These are phyloP conservation scores for Colletotrichum liaoningense DNA, from an alignment of 2,329 filamentous ascomycete genomes.

Conservation along the genomic window DNA sequence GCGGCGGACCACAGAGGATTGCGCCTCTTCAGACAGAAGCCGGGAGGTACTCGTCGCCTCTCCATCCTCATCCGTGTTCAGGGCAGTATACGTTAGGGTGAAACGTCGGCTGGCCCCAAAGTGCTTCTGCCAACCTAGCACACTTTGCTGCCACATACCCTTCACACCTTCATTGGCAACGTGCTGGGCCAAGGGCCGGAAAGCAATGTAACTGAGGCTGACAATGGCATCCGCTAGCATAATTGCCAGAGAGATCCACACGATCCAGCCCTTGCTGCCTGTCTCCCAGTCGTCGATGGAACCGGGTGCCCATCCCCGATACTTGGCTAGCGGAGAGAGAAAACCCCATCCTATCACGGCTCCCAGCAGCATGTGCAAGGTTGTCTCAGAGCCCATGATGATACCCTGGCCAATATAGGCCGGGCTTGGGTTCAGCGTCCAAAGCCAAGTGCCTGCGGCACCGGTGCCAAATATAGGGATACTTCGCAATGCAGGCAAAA, in stretches of 20 bases:
- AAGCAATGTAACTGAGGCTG: constrained; percentile 82
- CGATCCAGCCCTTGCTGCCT: constrained; percentile 98
- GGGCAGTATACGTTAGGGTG: constrained; percentile 17
- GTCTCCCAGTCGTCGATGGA: constrained; percentile 88
- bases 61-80: constrained; percentile 16
- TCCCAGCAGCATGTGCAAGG: constrained; percentile 93
- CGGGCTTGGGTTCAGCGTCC: constrained; percentile 96
- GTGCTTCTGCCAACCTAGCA: neutral
- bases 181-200: constrained; percentile 63
- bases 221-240: constrained; percentile 96
- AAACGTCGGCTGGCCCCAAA: neutral
- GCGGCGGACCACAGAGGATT: neutral
- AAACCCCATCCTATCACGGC: constrained; percentile 91
- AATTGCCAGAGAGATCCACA: constrained; percentile 95
- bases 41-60: constrained; percentile 15
- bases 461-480: constrained; percentile 86
- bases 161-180: neutral
- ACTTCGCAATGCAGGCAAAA: constrained; percentile 84
- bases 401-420: constrained; percentile 98
- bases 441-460: constrained; percentile 86
- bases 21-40: constrained; percentile 5
- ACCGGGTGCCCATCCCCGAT: constrained; percentile 88
- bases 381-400: constrained; percentile 97
- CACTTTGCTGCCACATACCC: neutral
- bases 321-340: constrained; percentile 88